Conservation (phyloP, 2,329 filamentous ascomycete species). For the Talaromyces islandicus region DNA sequence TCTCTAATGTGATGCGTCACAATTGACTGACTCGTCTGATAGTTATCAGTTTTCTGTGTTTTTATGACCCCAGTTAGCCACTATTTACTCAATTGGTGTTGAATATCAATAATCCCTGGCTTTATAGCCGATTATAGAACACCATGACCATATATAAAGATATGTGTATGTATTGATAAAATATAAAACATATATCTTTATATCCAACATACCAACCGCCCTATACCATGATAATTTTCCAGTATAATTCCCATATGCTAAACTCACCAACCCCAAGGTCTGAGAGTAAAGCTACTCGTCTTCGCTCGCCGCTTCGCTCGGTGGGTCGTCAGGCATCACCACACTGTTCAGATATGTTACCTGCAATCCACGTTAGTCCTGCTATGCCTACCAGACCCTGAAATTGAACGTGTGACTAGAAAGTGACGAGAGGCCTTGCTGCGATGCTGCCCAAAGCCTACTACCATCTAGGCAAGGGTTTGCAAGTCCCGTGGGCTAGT, state of each 20-base stretch:
- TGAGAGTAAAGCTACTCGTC: background rate
- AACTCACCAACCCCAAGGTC: background rate
- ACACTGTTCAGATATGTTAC: conserved; percentile 66
- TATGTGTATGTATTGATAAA: background rate
- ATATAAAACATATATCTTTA: background rate
- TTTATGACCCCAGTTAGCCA: too few relatives aligned
- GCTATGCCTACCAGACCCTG: background rate
- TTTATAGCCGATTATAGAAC: too few relatives aligned
- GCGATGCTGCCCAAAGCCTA: background rate
- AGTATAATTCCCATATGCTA: background rate
- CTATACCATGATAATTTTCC: background rate
- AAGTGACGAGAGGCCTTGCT: background rate
- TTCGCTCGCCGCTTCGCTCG: background rate
- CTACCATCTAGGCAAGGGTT: background rate
- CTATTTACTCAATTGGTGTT: too few relatives aligned
- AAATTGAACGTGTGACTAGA: background rate
- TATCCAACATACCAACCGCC: background rate
- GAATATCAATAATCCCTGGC: background rate
- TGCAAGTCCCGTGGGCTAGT: background rate
- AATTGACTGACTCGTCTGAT: background rate
- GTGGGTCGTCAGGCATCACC: conserved; percentile 60
- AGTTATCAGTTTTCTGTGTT: background rate
- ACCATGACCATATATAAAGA: background rate
- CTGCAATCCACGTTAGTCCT: conserved; percentile 33
- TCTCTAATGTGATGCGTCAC: background rate